Evolutionary conservation across 2,329 filamentous ascomycete species (phyloP).

Genomic region (Chrysosporium queenslandicum): DNA sequence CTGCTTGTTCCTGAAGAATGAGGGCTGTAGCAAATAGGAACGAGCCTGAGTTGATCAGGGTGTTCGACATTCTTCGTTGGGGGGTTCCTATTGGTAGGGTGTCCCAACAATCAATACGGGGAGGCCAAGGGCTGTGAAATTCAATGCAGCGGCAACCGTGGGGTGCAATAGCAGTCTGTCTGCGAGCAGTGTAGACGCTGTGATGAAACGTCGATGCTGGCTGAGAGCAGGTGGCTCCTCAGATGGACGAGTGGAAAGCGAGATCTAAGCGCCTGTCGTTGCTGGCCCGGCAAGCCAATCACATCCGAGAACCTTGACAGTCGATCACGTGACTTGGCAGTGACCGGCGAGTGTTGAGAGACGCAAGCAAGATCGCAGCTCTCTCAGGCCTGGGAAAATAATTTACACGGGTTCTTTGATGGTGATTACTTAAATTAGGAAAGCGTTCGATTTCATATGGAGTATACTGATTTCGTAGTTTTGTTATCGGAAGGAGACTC

Average conservation of each 20-base stretch:
- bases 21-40: slow-evolving; percentile 3
- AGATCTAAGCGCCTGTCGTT: slow-evolving; percentile 4
- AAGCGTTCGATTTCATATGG: too few species aligned
- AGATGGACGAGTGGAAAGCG: not conserved
- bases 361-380: too few species aligned
- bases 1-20: slow-evolving; percentile 6
- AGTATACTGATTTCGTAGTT: too few species aligned
- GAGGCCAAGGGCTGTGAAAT: not conserved
- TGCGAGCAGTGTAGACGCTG: not conserved
- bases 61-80: not conserved
- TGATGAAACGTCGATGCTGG: slow-evolving; percentile 9
- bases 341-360: too few species aligned
- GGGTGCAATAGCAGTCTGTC: not conserved
- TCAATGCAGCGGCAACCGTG: slow-evolving; percentile 9
- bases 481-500: too few species aligned
- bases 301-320: not conserved
- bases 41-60: not conserved
- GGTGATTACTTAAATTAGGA: too few species aligned
- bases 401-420: too few species aligned
- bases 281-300: not conserved
- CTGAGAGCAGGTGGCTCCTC: not conserved
- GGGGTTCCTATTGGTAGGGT: not conserved
- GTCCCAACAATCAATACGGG: not conserved
- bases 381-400: too few species aligned
- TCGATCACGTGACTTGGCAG: not conserved